phyloP scores from a whole-genome alignment of 352 stramenopile genomes.

The Phytophthora melonis region DNA sequence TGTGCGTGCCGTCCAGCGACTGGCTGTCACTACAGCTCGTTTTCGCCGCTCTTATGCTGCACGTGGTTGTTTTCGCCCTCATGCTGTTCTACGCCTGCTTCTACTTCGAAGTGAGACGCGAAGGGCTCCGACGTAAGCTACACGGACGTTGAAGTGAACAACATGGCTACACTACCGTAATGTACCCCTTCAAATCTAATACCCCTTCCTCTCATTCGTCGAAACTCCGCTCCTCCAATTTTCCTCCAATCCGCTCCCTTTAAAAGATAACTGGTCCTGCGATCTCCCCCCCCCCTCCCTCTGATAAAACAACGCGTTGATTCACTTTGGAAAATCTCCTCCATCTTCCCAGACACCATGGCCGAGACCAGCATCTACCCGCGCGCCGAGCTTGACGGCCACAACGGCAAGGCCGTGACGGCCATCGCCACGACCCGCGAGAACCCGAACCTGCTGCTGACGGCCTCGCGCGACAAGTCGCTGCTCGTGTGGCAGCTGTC shows the following conservation, averaged over 20 bases:
- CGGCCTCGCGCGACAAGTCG: slow-evolving; percentile 98
- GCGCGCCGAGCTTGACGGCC: slow-evolving; percentile 87
- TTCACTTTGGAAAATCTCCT: slow-evolving; percentile 43
- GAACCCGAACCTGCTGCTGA: slow-evolving; percentile 99
- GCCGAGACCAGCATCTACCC: slow-evolving; percentile 89
- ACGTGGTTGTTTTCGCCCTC: neutral
- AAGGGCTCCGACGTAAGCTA: neutral
- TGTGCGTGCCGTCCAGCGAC: neutral
- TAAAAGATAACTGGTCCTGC: neutral
- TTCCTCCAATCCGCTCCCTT: neutral
- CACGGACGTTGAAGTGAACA: neutral
- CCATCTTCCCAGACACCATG: slow-evolving; percentile 48
- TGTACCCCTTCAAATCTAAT: too few species aligned
- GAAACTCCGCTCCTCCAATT: neutral
- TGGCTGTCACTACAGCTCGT: too few species aligned
- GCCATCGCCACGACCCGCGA: slow-evolving; percentile 98
- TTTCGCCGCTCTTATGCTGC: neutral
- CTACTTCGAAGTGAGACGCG: neutral
- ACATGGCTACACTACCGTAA: neutral
- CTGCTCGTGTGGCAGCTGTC: slow-evolving; percentile 90
- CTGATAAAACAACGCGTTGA: neutral
- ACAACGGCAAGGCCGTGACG: slow-evolving; percentile 93
- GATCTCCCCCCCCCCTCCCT: neutral
- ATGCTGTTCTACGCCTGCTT: neutral
- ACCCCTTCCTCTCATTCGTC: neutral